Percentiles rank a stretch among this genome's conserved stretches.
These are phyloP conservation scores for Calonectria pseudoreteaudii DNA, from an alignment of 2,329 filamentous ascomycete species.

Conservation along the genomic window DNA sequence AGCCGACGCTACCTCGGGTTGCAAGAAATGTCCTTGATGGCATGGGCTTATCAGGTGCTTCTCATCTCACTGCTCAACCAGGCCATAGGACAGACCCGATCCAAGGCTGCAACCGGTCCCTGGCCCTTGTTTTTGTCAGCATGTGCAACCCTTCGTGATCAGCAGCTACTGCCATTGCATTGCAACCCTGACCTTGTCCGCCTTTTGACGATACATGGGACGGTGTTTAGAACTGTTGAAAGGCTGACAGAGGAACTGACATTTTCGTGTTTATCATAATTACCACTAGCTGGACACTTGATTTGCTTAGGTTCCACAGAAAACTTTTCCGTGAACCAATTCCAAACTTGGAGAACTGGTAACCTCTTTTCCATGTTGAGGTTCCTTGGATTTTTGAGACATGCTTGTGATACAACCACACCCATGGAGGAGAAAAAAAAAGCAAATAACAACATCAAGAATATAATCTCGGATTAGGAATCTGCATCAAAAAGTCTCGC, in stretches of 20 bases:
- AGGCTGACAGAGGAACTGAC: background rate
- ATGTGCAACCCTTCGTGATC: background rate
- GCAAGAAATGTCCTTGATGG: background rate
- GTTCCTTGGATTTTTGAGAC: background rate
- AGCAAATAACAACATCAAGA: background rate
- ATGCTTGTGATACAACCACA: background rate
- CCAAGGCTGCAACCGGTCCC: background rate
- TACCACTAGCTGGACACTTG: background rate
- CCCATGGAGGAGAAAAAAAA: background rate
- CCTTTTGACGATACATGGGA: background rate
- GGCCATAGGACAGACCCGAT: background rate
- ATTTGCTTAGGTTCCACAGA: background rate
- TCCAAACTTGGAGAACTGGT: background rate
- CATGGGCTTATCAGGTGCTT: conserved; percentile 5
- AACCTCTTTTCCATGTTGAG: background rate
- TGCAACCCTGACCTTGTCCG: background rate
- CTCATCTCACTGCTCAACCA: background rate
- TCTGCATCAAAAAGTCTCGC: background rate
- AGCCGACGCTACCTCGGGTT: conserved; percentile 1
- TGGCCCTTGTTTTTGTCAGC: background rate
- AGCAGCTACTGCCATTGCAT: background rate
- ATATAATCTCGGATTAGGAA: background rate
- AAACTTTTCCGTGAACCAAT: background rate
- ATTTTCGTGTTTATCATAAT: background rate
- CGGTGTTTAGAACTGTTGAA: background rate